These are phyloP conservation scores for Lactuca saligna DNA, from an alignment of 129 eudicot species.

Conservation along the genomic window DNA sequence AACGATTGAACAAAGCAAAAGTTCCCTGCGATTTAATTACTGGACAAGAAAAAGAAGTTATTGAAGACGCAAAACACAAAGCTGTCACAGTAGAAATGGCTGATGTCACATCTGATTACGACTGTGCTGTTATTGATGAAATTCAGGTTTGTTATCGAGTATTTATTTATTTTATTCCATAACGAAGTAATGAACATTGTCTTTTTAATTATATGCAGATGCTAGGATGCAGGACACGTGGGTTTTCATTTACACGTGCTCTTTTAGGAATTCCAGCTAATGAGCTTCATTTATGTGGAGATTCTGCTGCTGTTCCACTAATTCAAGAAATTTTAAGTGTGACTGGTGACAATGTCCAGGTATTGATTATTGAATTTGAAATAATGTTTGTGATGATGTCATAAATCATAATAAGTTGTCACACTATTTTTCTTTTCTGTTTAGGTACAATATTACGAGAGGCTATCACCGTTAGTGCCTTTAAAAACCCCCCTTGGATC, in stretches of 20 bases:
- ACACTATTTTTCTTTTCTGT: slow-evolving; percentile 8
- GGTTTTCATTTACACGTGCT: slow-evolving; percentile 95
- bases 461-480: slow-evolving; percentile 89
- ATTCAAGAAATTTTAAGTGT: slow-evolving; percentile 74
- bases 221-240: slow-evolving; percentile 81
- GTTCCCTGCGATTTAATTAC: slow-evolving; percentile 90
- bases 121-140: slow-evolving; percentile 95
- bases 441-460: slow-evolving; percentile 73
- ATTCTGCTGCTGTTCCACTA: slow-evolving; percentile 91
- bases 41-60: slow-evolving; percentile 80
- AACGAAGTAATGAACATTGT: not conserved
- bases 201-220: slow-evolving; percentile 45
- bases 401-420: not conserved
- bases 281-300: slow-evolving; percentile 95
- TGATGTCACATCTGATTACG: slow-evolving; percentile 71
- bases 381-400: slow-evolving; percentile 9
- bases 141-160: slow-evolving; percentile 62
- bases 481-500: slow-evolving; percentile 73
- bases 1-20: slow-evolving; percentile 80
- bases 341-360: slow-evolving; percentile 77
- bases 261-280: slow-evolving; percentile 82
- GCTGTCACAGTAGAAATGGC: slow-evolving; percentile 98
- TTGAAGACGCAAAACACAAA: slow-evolving; percentile 84
- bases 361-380: slow-evolving; percentile 9
- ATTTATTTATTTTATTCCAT: not conserved